These are phyloP conservation scores for Senna siamea DNA, from an alignment of 306 rosid species.

Conservation along the genomic window DNA sequence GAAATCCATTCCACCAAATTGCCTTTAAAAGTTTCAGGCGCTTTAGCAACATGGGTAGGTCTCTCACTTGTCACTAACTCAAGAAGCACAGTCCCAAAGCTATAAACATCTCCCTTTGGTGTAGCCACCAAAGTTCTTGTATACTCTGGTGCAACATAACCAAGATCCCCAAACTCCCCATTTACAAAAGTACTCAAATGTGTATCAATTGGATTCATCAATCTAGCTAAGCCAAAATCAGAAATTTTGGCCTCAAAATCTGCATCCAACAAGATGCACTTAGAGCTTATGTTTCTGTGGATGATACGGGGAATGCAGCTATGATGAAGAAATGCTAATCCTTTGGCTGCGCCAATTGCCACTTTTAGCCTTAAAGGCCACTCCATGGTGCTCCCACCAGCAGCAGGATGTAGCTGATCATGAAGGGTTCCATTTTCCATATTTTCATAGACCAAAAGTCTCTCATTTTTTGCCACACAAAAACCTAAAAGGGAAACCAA, in stretches of 20 bases:
- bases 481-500: constrained; percentile 91
- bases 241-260: constrained; percentile 86
- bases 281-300: constrained; percentile 94
- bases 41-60: constrained; percentile 68
- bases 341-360: constrained; percentile 92
- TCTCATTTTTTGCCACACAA: constrained; percentile 80
- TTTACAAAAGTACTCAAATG: constrained; percentile 97
- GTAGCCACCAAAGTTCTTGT: constrained; percentile 86
- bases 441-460: constrained; percentile 72
- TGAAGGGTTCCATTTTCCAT: constrained; percentile 86
- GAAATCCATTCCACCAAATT: constrained; percentile 80
- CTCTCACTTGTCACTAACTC: constrained; percentile 91
- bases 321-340: constrained; percentile 94
- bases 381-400: constrained; percentile 54
- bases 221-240: constrained; percentile 94
- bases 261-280: constrained; percentile 77
- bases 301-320: constrained; percentile 91
- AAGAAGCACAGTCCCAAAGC: constrained; percentile 88
- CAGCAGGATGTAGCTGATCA: constrained; percentile 64
- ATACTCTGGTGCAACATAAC: constrained; percentile 96
- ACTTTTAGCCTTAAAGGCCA: constrained; percentile 84
- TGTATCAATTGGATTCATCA: constrained; percentile 92
- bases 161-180: constrained; percentile 94
- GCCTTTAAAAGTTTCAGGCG: constrained; percentile 84
- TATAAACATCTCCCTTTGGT: constrained; percentile 87